Evolutionary conservation across 371 early-diverging fungal genomes (phyloP).

Genomic region (Mucor racemosus): DNA sequence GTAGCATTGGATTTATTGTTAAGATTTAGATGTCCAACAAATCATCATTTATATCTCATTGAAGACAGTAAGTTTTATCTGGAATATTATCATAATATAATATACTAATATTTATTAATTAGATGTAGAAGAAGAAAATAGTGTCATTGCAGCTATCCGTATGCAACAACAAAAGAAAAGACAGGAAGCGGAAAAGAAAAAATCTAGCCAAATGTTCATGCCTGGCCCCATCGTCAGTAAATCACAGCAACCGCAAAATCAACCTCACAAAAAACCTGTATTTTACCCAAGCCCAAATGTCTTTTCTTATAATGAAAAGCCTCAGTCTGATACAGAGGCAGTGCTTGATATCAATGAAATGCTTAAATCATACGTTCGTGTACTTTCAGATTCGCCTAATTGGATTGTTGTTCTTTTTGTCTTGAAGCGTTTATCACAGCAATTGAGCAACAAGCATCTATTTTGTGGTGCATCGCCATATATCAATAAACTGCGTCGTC

Average conservation of each 20-base stretch:
- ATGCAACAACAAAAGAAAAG: conserved; percentile 14
- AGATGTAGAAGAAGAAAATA: conserved; percentile 23
- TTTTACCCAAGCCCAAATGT: conserved; percentile 49
- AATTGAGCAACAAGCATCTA: conserved; percentile 76
- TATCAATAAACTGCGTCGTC: conserved; percentile 57
- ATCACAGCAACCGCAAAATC: neutral
- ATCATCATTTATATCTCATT: conserved; percentile 58
- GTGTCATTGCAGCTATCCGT: conserved; percentile 23
- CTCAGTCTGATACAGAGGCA: conserved; percentile 26
- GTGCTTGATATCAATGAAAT: conserved; percentile 40
- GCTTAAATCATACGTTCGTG: conserved; percentile 55
- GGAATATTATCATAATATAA: neutral
- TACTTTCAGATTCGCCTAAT: conserved; percentile 67
- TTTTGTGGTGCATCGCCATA: conserved; percentile 64
- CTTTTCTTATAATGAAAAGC: conserved; percentile 43
- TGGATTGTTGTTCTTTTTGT: conserved; percentile 71
- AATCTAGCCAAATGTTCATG: conserved; percentile 16
- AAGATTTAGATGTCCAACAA: conserved; percentile 60
- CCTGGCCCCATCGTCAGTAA: conserved; percentile 14
- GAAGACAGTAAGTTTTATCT: conserved; percentile 37
- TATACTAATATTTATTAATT: neutral
- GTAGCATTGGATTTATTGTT: conserved; percentile 60
- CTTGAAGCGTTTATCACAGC: conserved; percentile 65
- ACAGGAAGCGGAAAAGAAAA: conserved; percentile 16
- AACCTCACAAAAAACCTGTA: neutral